These are phyloP conservation scores for Roridomyces roridus DNA, from an alignment of 768 basidiomycete genomes.

Conservation along the genomic window DNA sequence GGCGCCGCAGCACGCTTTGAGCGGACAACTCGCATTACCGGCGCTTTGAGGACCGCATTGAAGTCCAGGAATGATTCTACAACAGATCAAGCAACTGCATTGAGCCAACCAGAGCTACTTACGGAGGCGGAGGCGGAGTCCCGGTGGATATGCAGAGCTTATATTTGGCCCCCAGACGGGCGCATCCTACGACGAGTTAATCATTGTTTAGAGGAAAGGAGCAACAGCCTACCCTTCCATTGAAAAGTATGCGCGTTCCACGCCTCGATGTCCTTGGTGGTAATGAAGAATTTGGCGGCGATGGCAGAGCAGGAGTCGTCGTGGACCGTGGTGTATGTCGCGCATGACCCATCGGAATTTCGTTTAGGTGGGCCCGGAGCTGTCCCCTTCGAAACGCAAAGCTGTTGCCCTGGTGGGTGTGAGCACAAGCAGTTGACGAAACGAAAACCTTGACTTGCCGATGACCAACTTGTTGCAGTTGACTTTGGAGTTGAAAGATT, in stretches of 20 bases:
- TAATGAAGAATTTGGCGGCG: conserved; percentile 24
- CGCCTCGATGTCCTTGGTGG: conserved; percentile 22
- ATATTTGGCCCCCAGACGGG: conserved; percentile 15
- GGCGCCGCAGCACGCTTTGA: conserved; percentile 31
- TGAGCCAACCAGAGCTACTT: background rate
- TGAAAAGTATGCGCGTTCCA: conserved; percentile 26
- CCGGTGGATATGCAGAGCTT: conserved; percentile 30
- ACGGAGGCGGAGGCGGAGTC: conserved; percentile 30
- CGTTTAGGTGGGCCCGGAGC: conserved; percentile 12
- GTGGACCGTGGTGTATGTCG: conserved; percentile 19
- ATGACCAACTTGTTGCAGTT: conserved; percentile 14
- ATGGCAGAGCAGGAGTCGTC: conserved; percentile 24
- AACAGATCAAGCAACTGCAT: background rate
- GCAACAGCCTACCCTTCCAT: conserved; percentile 23
- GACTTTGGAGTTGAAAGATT: conserved; percentile 22
- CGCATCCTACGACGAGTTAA: conserved; percentile 21
- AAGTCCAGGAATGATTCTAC: conserved; percentile 22
- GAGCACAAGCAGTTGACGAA: no score
- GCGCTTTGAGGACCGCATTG: conserved; percentile 30
- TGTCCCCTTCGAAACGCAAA: conserved; percentile 23
- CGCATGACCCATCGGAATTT: conserved; percentile 22
- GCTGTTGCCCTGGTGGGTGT: conserved; percentile 28
- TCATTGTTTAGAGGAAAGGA: no score
- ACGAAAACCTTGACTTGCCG: conserved; percentile 6
- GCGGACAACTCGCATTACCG: conserved; percentile 27